These are phyloP conservation scores for Mycena latifolia DNA, from an alignment of 768 basidiomycete species.

Conservation along the genomic window DNA sequence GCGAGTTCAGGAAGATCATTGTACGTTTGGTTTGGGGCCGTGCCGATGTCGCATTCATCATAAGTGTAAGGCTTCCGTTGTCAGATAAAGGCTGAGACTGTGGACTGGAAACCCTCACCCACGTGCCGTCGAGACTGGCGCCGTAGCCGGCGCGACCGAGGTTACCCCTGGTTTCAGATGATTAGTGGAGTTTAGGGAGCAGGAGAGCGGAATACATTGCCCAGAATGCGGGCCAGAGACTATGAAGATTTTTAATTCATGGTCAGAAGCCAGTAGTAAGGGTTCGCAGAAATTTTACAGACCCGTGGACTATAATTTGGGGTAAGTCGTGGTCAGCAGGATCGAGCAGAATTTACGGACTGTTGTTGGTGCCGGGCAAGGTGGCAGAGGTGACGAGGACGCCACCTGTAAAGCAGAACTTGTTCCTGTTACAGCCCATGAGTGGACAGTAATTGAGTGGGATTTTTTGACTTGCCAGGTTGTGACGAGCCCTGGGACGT, in stretches of 20 bases:
- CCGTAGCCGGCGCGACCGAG: slow-evolving; percentile 27
- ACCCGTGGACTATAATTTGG: not conserved
- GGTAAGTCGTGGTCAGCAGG: not conserved
- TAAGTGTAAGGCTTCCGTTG: slow-evolving; percentile 56
- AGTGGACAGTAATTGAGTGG: not conserved
- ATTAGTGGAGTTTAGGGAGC: not conserved
- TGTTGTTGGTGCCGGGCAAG: slow-evolving; percentile 67
- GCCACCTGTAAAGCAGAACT: slow-evolving; percentile 88
- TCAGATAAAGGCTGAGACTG: too few species aligned
- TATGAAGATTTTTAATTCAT: slow-evolving; percentile 55
- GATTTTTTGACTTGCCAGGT: not conserved
- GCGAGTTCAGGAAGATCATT: slow-evolving; percentile 75
- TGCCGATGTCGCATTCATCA: slow-evolving; percentile 91
- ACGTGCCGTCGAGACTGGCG: slow-evolving; percentile 84
- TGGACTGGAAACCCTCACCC: slow-evolving; percentile 8
- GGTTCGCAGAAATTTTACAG: not conserved
- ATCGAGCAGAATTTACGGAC: not conserved
- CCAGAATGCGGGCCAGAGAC: slow-evolving; percentile 87
- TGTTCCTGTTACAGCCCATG: slow-evolving; percentile 67
- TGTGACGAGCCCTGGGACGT: slow-evolving; percentile 19
- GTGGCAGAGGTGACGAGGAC: slow-evolving; percentile 75
- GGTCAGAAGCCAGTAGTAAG: not conserved
- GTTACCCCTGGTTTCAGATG: slow-evolving; percentile 12
- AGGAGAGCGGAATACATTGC: slow-evolving; percentile 55
- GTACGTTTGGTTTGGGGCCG: slow-evolving; percentile 83